Conservation (phyloP, 1,284 basidiomycete genomes). For the Singerocomus inundabilis region DNA sequence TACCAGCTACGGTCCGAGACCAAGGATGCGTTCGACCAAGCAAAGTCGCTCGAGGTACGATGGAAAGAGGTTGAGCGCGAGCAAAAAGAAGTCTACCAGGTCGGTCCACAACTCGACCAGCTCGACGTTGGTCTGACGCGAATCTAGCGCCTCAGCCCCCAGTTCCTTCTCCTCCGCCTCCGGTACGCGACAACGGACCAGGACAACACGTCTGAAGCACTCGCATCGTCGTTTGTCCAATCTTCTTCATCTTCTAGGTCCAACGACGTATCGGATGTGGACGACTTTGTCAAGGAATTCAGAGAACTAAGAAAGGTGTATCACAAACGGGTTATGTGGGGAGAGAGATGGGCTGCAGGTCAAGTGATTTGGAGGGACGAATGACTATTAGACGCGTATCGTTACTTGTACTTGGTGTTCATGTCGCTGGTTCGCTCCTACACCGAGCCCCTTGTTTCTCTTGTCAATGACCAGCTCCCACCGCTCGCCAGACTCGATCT, state of each 20-base stretch:
- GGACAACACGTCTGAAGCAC: slow-evolving; percentile 82
- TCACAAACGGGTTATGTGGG: slow-evolving; percentile 88
- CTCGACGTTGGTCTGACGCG: slow-evolving; percentile 9
- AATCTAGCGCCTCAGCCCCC: slow-evolving; percentile 75
- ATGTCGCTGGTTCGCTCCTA: slow-evolving; percentile 31
- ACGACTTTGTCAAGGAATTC: slow-evolving; percentile 86
- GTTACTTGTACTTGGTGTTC: slow-evolving; percentile 1
- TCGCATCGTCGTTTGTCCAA: slow-evolving; percentile 80
- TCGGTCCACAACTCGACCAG: slow-evolving; percentile 33
- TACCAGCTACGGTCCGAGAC: slow-evolving; percentile 76
- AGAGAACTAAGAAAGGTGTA: slow-evolving; percentile 82
- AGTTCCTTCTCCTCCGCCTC: slow-evolving; percentile 83
- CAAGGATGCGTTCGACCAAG: slow-evolving; percentile 80
- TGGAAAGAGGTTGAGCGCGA: slow-evolving; percentile 87
- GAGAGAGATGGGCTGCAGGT: slow-evolving; percentile 79
- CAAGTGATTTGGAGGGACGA: slow-evolving; percentile 81
- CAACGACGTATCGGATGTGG: slow-evolving; percentile 61
- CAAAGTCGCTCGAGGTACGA: slow-evolving; percentile 72
- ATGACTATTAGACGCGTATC: slow-evolving; percentile 24
- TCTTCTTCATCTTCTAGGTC: slow-evolving; percentile 39
- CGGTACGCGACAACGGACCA: slow-evolving; percentile 84
- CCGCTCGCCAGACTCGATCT: slow-evolving; percentile 10
- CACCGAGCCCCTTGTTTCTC: slow-evolving; percentile 25
- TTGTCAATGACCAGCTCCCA: slow-evolving; percentile 10
- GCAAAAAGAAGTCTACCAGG: slow-evolving; percentile 86